Evolutionary conservation across 2,329 filamentous ascomycete species (phyloP), one percentile per base, ranked within the genome.

Genomic region (Nemania sp.): DNA sequence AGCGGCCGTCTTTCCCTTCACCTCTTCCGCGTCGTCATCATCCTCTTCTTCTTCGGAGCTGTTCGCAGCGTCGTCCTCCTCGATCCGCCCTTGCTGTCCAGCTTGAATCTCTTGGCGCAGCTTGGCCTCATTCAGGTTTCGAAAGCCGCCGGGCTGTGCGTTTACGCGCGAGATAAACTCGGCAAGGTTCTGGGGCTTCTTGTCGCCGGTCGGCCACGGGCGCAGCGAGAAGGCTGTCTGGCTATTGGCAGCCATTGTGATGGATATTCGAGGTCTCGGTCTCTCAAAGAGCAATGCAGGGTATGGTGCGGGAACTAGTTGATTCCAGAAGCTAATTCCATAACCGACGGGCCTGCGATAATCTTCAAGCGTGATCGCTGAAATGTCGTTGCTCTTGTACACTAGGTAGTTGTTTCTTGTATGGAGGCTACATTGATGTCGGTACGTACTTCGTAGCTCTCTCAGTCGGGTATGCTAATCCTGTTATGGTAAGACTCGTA

Each of bases 121-220:
- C 45, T 86, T 83, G 52, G 87, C 83, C 74, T 96, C 90, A 51
- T 87, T 91, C 65, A 98, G 81, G 68, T 88, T 82, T 60, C 91
- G 88, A 73, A 98, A 96, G 21, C 91, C 90, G 13, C 91, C 91
- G 62, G 90, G 88, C 70, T 96, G 88, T 45, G 80, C 76, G 67
- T 92, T 90, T 70, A 97, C 89, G 67, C 93, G 91, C 59, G 83
- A 79, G 67, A 97, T 92, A 67, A 94, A 89, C 48, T 89, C 84
- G 58, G 84, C 81, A n/a, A 97, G 80, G 48, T 81, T 83, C 71
- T 84, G 85, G 34, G 83, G 81, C 70, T 79, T 81, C 71, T 78
- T 84, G 77, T 79, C 83, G 69, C 77, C 81, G 65, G 81, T 78
- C 15, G 88, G 85, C 80, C 83, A 85, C 43, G 89, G 85, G 59